Evolutionary conservation across 2,329 filamentous ascomycete species (phyloP).

Genomic region (Clathrospora elynae): DNA sequence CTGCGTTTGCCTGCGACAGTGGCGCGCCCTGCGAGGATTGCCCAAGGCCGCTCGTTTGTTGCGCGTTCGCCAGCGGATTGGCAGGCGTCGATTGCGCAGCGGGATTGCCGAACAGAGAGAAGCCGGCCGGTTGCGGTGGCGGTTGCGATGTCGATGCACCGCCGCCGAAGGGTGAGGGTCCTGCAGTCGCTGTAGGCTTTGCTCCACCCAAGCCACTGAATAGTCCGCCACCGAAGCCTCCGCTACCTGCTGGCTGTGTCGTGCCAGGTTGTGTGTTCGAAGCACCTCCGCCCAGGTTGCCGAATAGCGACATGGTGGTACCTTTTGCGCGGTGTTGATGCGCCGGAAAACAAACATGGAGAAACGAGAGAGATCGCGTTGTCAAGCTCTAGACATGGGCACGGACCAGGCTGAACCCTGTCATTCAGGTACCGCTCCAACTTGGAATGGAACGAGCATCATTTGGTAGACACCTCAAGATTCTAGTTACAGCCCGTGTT

Average conservation of each 20-base stretch:
- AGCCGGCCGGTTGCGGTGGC: conserved; percentile 31
- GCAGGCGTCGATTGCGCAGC: conserved; percentile 37
- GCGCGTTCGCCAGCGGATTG: conserved; percentile 31
- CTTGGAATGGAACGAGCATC: conserved; percentile 2
- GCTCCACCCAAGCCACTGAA: conserved; percentile 39
- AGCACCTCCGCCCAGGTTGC: conserved; percentile 33
- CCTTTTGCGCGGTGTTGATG: conserved; percentile 35
- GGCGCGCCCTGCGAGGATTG: conserved; percentile 39
- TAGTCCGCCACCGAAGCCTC: conserved; percentile 41
- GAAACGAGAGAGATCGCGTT: conserved; percentile 34
- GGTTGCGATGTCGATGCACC: conserved; percentile 29
- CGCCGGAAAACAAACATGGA: conserved; percentile 31
- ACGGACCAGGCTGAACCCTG: conserved; percentile 18
- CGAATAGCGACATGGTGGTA: conserved; percentile 44
- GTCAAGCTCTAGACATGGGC: conserved; percentile 23
- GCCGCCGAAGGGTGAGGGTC: conserved; percentile 34
- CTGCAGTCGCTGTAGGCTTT: conserved; percentile 44
- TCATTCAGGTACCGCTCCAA: conserved; percentile 17
- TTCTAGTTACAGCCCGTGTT: no score
- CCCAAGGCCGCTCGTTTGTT: conserved; percentile 38
- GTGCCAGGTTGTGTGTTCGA: conserved; percentile 32
- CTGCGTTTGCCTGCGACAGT: conserved; percentile 40
- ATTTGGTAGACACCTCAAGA: neutral
- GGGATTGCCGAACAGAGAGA: conserved; percentile 32
- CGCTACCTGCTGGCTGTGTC: conserved; percentile 35